phyloP scores from a whole-genome alignment of 1,284 basidiomycete species.

The Cutaneotrichosporon curvatum region DNA sequence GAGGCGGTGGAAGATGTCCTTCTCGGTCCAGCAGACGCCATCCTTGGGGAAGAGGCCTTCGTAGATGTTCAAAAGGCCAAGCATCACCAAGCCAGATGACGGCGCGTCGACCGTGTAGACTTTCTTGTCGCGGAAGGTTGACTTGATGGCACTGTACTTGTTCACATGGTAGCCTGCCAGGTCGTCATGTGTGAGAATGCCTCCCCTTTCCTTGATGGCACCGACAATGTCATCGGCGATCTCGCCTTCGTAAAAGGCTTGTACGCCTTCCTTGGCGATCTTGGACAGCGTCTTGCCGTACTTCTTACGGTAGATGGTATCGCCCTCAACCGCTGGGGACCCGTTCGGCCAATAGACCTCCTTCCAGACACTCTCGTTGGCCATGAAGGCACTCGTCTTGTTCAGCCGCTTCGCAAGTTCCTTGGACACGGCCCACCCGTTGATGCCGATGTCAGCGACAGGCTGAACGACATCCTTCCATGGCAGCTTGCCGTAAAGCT shows the following conservation, averaged over 20 bases:
- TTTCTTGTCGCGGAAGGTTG: conserved; percentile 29
- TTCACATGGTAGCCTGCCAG: conserved; percentile 23
- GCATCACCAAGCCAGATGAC: conserved; percentile 26
- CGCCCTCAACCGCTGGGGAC: conserved; percentile 16
- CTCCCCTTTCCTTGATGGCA: conserved; percentile 25
- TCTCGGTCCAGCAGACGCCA: conserved; percentile 13
- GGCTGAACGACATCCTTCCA: conserved; percentile 71
- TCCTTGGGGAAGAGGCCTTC: conserved; percentile 28
- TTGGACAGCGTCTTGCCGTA: conserved; percentile 24
- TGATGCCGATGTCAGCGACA: conserved; percentile 59
- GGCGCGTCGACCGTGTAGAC: conserved; percentile 29
- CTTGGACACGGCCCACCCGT: conserved; percentile 58
- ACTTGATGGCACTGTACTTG: conserved; percentile 18
- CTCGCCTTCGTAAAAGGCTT: conserved; percentile 35
- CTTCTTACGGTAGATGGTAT: conserved; percentile 16
- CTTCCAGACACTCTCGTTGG: conserved; percentile 32
- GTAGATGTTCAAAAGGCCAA: conserved; percentile 35
- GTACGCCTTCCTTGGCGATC: conserved; percentile 27
- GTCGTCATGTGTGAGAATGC: conserved; percentile 36
- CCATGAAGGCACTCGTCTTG: conserved; percentile 24
- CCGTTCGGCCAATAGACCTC: conserved; percentile 32
- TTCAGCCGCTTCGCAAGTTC: conserved; percentile 29
- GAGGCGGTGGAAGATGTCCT: conserved; percentile 31
- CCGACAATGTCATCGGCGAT: conserved; percentile 32
- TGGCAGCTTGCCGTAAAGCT: conserved; percentile 59